phyloP scores from a whole-genome alignment of 768 basidiomycete species.

The Bullera alba region DNA sequence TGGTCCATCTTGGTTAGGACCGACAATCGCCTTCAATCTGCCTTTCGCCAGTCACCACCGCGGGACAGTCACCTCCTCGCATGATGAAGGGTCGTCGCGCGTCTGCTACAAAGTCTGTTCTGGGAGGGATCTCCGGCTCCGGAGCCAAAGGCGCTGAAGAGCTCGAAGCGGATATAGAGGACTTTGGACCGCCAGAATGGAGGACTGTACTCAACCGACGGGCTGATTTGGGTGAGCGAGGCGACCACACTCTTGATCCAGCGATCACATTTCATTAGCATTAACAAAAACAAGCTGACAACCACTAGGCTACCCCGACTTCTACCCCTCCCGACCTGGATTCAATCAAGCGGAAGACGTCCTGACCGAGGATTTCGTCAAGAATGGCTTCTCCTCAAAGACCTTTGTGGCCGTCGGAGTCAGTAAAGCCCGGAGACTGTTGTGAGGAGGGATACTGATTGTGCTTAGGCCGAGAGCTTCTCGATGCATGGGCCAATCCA shows the following conservation, averaged over 20 bases:
- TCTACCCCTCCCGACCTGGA: slow-evolving; percentile 43
- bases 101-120: too few relatives aligned
- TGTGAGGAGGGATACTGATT: not conserved
- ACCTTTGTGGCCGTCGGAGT: slow-evolving; percentile 26
- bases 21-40: too few relatives aligned
- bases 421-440: not conserved
- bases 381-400: slow-evolving; percentile 37
- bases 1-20: too few relatives aligned
- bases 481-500: slow-evolving; percentile 41
- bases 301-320: slow-evolving; percentile 40
- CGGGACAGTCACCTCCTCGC: too few relatives aligned
- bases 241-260: not conserved
- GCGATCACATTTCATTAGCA: not conserved
- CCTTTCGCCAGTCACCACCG: too few relatives aligned
- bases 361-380: slow-evolving; percentile 42
- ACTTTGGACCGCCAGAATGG: slow-evolving; percentile 40
- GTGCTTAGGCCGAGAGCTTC: slow-evolving; percentile 37
- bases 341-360: slow-evolving; percentile 41
- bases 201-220: slow-evolving; percentile 30
- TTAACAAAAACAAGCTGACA: not conserved
- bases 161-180: slow-evolving; percentile 8
- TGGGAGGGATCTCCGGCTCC: too few relatives aligned
- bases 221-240: slow-evolving; percentile 39
- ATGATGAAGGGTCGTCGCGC: too few relatives aligned
- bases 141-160: too few relatives aligned